Base-by-base conservation (phyloP, 768 basidiomycete species). In the Termitomyces sp. region DNA sequence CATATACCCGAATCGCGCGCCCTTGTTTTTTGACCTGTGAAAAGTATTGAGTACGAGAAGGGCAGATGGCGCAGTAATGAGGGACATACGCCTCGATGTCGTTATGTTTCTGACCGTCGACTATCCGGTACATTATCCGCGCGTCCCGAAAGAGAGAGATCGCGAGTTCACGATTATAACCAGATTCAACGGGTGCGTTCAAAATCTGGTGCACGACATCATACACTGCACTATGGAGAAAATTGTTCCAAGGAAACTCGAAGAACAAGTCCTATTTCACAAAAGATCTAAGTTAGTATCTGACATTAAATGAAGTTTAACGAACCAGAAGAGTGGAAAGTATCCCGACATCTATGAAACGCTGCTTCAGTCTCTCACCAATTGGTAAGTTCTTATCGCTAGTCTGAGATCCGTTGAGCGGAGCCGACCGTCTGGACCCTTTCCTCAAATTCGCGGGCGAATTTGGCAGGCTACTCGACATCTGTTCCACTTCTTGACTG, bases 171-270 rank as follows among this genome's bases (percentile, higher is more conserved):
- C 91, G 84, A 65, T 97, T 97, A 51, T 84, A 78, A 3, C 91
- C 87, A n/a, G 77, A 76, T 45, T 94, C 90, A 21, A 94, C 80
- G 26, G 86, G 83, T 14, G 94, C 95, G 1, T 91, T 95, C 54
- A 99, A 78, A 45, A 98, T 87, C 69, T 98, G 97, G 67, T 98
- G 97, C 1, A 98, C 78, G 56, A 97, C 76, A 68, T 99, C 97
- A 67, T 98, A 98, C 17, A 97, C 93, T 31, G 94, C 88, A 64
- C 91, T 94, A 68, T 99, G 97, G 31, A 98, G 73, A 69, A 98
- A 98, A 68, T 98, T 98, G 72, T 99, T 98, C 88, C 91, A 93
- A 0, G 95, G 94, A 65, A 88, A 97, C 58, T 89, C 87, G 68
- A 98, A 98, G 77, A 98, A 98, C 38, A 98, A 78, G 63, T 95